These are phyloP conservation scores for Gonapodya sp. DNA, from an alignment of 192 early-diverging fungal genomes.

Conservation along the genomic window DNA sequence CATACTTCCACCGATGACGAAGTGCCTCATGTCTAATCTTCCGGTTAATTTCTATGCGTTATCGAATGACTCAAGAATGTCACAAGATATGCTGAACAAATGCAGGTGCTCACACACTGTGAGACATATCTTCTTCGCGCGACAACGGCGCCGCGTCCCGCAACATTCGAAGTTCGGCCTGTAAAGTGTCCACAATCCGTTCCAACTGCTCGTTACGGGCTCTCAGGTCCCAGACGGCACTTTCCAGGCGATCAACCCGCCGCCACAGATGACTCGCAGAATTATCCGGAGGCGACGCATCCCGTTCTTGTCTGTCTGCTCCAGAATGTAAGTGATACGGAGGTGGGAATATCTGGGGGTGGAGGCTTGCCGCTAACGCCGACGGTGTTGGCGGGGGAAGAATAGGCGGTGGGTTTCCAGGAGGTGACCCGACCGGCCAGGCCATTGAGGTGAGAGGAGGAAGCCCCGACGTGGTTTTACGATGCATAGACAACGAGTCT, in stretches of 20 bases:
- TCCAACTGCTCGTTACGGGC: neutral
- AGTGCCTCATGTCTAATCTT: too few relatives aligned
- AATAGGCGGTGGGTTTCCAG: neutral
- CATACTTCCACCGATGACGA: too few relatives aligned
- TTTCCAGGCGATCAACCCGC: neutral
- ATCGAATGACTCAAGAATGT: too few relatives aligned
- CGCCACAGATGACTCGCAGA: neutral
- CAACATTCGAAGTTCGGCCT: neutral
- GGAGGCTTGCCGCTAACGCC: too few relatives aligned
- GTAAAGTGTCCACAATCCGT: neutral
- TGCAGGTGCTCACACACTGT: too few relatives aligned
- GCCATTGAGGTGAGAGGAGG: neutral
- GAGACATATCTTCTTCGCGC: too few relatives aligned
- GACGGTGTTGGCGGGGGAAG: neutral
- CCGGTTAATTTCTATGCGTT: too few relatives aligned
- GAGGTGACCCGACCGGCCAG: neutral
- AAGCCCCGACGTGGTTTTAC: too few relatives aligned
- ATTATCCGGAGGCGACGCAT: neutral
- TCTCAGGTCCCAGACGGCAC: neutral
- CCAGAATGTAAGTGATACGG: neutral
- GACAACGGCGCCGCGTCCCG: neutral
- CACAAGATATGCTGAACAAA: too few relatives aligned
- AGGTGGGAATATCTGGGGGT: neutral
- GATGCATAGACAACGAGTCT: too few relatives aligned
- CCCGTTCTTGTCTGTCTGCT: neutral